Conservation (phyloP, 805 yeast species). For the Yarrowia sp. region DNA sequence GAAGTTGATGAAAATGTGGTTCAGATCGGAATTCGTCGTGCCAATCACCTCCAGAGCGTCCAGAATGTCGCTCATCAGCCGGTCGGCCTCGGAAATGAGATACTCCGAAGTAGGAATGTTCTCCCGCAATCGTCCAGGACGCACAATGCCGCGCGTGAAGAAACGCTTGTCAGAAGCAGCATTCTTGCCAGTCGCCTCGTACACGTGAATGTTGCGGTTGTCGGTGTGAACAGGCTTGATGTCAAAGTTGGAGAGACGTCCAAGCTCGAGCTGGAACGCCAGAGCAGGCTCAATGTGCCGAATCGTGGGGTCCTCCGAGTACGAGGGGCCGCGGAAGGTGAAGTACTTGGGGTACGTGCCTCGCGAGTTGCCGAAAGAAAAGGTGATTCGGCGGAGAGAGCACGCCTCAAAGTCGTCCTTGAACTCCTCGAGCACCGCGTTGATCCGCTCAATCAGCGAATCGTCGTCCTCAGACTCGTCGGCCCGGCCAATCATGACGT, state of each 20-base stretch:
- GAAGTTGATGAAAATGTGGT: slow-evolving; percentile 95
- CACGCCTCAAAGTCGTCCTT: slow-evolving; percentile 67
- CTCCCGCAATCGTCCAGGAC: slow-evolving; percentile 93
- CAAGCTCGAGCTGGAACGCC: slow-evolving; percentile 95
- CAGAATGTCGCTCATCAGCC: slow-evolving; percentile 92
- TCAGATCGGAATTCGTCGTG: slow-evolving; percentile 90
- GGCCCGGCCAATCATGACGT: slow-evolving; percentile 67
- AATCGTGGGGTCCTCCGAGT: slow-evolving; percentile 83
- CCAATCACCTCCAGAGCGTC: slow-evolving; percentile 94
- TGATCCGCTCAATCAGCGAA: slow-evolving; percentile 60
- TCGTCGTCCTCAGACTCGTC: slow-evolving; percentile 74
- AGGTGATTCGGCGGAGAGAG: slow-evolving; percentile 87
- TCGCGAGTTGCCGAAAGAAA: slow-evolving; percentile 76
- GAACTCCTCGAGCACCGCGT: slow-evolving; percentile 62
- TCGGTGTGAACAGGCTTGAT: slow-evolving; percentile 94
- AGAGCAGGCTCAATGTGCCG: slow-evolving; percentile 98
- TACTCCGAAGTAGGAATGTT: slow-evolving; percentile 92
- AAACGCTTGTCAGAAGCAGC: slow-evolving; percentile 91
- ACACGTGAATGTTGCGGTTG: slow-evolving; percentile 95
- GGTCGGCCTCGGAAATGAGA: slow-evolving; percentile 91
- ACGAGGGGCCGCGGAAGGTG: slow-evolving; percentile 88
- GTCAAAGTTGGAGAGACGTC: slow-evolving; percentile 90
- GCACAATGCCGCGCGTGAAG: slow-evolving; percentile 94
- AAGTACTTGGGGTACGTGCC: slow-evolving; percentile 94
- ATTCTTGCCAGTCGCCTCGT: slow-evolving; percentile 93